phyloP scores from a whole-genome alignment of 345 rosid genomes.

The Turritis glabra region DNA sequence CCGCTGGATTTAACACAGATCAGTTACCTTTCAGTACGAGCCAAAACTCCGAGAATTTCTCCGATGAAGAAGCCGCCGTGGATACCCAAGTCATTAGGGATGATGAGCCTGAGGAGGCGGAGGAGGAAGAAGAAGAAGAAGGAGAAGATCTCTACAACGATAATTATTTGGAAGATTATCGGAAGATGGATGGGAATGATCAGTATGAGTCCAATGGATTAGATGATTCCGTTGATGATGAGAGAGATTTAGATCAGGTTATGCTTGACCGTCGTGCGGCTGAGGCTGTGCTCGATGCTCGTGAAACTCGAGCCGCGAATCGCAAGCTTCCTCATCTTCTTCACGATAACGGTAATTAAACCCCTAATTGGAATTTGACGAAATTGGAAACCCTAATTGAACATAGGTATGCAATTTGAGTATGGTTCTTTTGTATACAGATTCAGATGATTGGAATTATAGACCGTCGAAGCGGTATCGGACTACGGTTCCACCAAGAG shows the following conservation, averaged over 20 bases:
- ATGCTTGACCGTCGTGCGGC: conserved; percentile 82
- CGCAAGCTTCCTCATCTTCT: conserved; percentile 95
- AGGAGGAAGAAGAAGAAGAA: conserved; percentile 55
- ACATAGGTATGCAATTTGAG: neutral
- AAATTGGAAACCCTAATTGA: conserved; percentile 11
- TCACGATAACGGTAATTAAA: conserved; percentile 66
- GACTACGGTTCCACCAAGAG: conserved; percentile 58
- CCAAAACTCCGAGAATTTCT: conserved; percentile 55
- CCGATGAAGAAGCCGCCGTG: conserved; percentile 93
- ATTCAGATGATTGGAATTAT: conserved; percentile 79
- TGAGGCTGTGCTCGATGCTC: conserved; percentile 69
- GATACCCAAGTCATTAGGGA: conserved; percentile 73
- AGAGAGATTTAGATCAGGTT: conserved; percentile 74
- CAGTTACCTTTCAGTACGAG: conserved; percentile 70
- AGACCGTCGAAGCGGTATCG: conserved; percentile 89
- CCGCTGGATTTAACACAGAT: conserved; percentile 82
- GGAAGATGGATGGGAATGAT: conserved; percentile 61
- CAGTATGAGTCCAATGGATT: conserved; percentile 73
- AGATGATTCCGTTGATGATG: conserved; percentile 82
- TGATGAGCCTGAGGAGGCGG: conserved; percentile 71
- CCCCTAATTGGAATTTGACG: neutral
- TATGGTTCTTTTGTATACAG: conserved; percentile 39
- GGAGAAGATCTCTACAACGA: conserved; percentile 93
- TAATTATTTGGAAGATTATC: conserved; percentile 74
- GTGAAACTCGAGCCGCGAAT: conserved; percentile 48